A percentile compares a stretch with the other conserved stretches of the same genome.
These are phyloP conservation scores for Pulveroboletus ravenelii DNA, from an alignment of 768 basidiomycete genomes.

Conservation along the genomic window DNA sequence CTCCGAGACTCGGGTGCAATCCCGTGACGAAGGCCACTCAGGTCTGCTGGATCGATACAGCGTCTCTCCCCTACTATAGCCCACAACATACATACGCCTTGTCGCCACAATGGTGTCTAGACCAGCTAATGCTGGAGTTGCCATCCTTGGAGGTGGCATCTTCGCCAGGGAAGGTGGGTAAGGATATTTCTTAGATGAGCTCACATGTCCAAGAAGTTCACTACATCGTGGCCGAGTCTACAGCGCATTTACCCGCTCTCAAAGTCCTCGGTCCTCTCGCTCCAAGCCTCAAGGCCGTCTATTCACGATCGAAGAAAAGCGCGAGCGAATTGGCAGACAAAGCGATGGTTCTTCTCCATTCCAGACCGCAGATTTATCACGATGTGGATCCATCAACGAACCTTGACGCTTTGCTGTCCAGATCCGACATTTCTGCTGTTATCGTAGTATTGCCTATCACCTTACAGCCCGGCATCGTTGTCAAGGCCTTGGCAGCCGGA, in stretches of 20 bases:
- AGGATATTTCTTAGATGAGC: not conserved
- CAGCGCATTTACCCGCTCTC: constrained; percentile 80
- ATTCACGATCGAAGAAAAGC: constrained; percentile 70
- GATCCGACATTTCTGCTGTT: constrained; percentile 68
- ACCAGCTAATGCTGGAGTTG: constrained; percentile 46
- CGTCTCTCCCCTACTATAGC: not conserved
- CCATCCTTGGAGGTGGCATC: constrained; percentile 77
- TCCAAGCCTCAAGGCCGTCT: constrained; percentile 60
- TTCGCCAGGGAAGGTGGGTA: constrained; percentile 69
- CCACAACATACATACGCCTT: not conserved
- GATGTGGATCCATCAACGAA: constrained; percentile 43
- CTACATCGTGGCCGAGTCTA: constrained; percentile 20
- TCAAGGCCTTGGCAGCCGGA: constrained; percentile 61
- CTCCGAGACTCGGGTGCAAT: not conserved
- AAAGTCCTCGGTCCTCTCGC: constrained; percentile 44
- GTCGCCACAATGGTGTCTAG: constrained; percentile 33
- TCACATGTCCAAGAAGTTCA: constrained; percentile 17
- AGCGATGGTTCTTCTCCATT: constrained; percentile 38
- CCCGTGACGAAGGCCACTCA: too few relatives aligned
- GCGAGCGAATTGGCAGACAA: constrained; percentile 48
- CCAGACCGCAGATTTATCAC: constrained; percentile 49
- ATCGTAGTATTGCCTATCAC: constrained; percentile 77
- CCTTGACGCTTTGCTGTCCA: constrained; percentile 60
- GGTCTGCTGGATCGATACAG: not conserved
- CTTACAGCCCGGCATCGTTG: constrained; percentile 62